Evolutionary conservation across 2,329 filamentous ascomycete species (phyloP).

Genomic region (Arthrobotrys conoides): DNA sequence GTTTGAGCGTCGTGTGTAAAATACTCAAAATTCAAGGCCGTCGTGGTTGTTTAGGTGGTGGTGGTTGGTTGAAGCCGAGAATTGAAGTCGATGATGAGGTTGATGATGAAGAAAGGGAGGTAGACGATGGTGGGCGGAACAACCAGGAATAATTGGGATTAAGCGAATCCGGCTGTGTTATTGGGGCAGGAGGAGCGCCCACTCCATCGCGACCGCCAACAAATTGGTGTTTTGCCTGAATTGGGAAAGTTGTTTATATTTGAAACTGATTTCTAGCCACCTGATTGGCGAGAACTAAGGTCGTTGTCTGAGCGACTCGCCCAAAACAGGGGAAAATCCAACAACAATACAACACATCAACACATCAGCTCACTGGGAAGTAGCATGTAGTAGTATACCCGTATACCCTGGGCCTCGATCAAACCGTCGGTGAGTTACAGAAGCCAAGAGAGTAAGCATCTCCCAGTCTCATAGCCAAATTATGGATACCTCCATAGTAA

Average conservation of each 20-base stretch:
- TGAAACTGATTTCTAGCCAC: conserved; percentile 1
- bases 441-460: too few species aligned
- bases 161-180: conserved; percentile 52
- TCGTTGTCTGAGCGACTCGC: conserved; percentile 37
- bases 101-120: conserved; percentile 23
- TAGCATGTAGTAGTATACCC: too few species aligned
- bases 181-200: conserved; percentile 16
- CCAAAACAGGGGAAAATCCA: conserved; percentile 27
- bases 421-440: too few species aligned
- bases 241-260: conserved; percentile 22
- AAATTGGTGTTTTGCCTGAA: conserved; percentile 31
- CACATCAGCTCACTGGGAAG: neutral
- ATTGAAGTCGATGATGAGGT: conserved; percentile 11
- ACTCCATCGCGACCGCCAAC: conserved; percentile 27
- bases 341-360: conserved; percentile 47
- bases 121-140: conserved; percentile 19
- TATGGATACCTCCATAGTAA: too few species aligned
- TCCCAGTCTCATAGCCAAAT: too few species aligned
- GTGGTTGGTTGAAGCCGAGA: conserved; percentile 7
- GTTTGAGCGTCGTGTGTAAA: conserved; percentile 5
- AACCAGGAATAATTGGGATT: conserved; percentile 37
- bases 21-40: neutral
- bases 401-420: too few species aligned
- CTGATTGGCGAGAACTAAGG: neutral
- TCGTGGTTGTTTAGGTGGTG: conserved; percentile 26